phyloP scores from a whole-genome alignment of 495 filamentous ascomycete genomes.

The Symbiotaphrina buchneri region DNA sequence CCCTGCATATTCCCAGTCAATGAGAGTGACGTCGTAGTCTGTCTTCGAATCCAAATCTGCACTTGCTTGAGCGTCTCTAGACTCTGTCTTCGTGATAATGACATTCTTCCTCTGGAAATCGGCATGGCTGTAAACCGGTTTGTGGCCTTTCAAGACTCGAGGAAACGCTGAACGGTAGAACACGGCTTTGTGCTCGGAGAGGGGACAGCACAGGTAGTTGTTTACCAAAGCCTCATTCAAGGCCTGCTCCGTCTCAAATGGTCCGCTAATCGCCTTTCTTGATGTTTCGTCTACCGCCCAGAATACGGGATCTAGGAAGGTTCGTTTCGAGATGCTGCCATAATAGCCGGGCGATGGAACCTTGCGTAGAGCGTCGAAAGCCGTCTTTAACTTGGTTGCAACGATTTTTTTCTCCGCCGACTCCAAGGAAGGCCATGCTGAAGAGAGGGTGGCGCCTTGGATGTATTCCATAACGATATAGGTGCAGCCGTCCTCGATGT shows the following conservation, averaged over 20 bases:
- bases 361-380: constrained; percentile 14
- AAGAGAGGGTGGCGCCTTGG: constrained; percentile 12
- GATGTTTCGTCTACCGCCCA: constrained; percentile 7
- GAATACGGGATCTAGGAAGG: constrained; percentile 15
- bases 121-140: constrained; percentile 9
- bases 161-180: constrained; percentile 15
- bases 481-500: constrained; percentile 9
- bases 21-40: constrained; percentile 8
- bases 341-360: constrained; percentile 15
- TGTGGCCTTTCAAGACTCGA: constrained; percentile 7
- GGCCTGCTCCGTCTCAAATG: constrained; percentile 12
- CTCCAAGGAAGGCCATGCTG: constrained; percentile 12
- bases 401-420: constrained; percentile 12
- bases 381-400: constrained; percentile 9
- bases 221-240: constrained; percentile 12
- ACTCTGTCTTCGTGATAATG: constrained; percentile 9
- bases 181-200: constrained; percentile 9
- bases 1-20: constrained; percentile 15
- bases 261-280: constrained; percentile 11
- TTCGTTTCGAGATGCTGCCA: constrained; percentile 12
- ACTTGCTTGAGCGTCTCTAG: not conserved
- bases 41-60: not conserved
- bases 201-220: constrained; percentile 10
- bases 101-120: constrained; percentile 16
- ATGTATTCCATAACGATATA: constrained; percentile 20